Evolutionary conservation across 2,329 filamentous ascomycete species (phyloP).

Genomic region (Xylariales sp.): DNA sequence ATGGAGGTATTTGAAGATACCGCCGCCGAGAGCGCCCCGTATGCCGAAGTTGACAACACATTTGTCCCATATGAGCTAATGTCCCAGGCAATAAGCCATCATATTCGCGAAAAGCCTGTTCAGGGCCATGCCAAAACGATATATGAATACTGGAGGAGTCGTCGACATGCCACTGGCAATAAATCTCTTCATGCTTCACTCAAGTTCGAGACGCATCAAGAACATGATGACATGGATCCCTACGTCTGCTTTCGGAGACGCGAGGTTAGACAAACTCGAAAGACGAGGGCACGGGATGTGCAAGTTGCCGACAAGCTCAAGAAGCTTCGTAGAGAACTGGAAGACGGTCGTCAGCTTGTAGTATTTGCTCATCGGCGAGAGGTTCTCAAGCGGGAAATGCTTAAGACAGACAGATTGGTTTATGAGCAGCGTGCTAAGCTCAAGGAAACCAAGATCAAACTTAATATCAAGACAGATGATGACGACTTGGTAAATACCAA

Average conservation of each 20-base stretch:
- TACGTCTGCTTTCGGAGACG: conserved; percentile 98
- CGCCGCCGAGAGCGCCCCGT: conserved; percentile 84
- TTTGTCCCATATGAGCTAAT: conserved; percentile 82
- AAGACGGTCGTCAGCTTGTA: conserved; percentile 86
- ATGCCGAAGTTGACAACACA: conserved; percentile 88
- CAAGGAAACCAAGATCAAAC: conserved; percentile 87
- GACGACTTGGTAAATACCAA: conserved; percentile 94
- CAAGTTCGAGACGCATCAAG: conserved; percentile 94
- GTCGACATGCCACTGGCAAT: conserved; percentile 74
- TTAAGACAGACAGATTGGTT: conserved; percentile 78
- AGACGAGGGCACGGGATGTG: conserved; percentile 92
- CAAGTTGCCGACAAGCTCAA: conserved; percentile 96
- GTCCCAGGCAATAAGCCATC: conserved; percentile 71
- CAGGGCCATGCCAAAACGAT: conserved; percentile 75
- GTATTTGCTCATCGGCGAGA: conserved; percentile 84
- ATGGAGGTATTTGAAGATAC: conserved; percentile 97
- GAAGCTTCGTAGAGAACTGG: conserved; percentile 88
- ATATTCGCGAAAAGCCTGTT: conserved; percentile 62
- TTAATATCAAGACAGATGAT: conserved; percentile 91
- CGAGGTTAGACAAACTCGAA: conserved; percentile 92
- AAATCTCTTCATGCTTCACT: conserved; percentile 79
- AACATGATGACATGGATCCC: conserved; percentile 94
- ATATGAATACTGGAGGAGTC: conserved; percentile 89
- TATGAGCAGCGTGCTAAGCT: conserved; percentile 86
- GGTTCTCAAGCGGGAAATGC: conserved; percentile 78